These are phyloP conservation scores for Rosa hybrid DNA, from an alignment of 331 rosid species.

Conservation along the genomic window DNA sequence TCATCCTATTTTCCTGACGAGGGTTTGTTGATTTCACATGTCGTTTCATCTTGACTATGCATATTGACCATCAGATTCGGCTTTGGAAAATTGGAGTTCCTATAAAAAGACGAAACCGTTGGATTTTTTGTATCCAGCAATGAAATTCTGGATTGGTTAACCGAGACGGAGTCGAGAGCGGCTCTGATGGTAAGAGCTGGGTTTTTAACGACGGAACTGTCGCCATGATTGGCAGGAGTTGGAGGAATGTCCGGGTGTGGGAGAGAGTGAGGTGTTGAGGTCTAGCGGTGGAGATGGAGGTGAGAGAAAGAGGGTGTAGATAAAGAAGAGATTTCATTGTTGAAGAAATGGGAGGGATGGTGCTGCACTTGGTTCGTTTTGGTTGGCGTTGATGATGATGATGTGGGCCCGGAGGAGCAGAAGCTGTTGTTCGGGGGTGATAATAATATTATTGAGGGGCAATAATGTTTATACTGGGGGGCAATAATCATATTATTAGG, in stretches of 20 bases:
- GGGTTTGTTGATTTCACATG: no score
- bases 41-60: no score
- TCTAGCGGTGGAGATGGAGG: slow-evolving; percentile 26
- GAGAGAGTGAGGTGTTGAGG: slow-evolving; percentile 28
- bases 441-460: no score
- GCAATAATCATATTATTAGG: no score
- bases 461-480: no score
- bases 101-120: slow-evolving; percentile 71
- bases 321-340: no score
- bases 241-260: slow-evolving; percentile 7
- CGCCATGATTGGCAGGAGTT: slow-evolving; percentile 30
- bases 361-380: no score
- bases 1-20: no score
- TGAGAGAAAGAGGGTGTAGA: slow-evolving; percentile 30
- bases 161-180: slow-evolving; percentile 44
- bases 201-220: slow-evolving; percentile 26
- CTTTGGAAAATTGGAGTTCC: slow-evolving; percentile 42
- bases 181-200: slow-evolving; percentile 37
- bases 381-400: no score
- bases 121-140: slow-evolving; percentile 63
- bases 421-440: no score
- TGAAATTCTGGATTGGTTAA: slow-evolving; percentile 58
- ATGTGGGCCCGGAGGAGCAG: no score
- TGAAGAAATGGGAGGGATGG: no score
- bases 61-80: slow-evolving; percentile 53